These are phyloP conservation scores for Papiliotrema terrestris DNA, from an alignment of 1,284 basidiomycete species.

Conservation along the genomic window DNA sequence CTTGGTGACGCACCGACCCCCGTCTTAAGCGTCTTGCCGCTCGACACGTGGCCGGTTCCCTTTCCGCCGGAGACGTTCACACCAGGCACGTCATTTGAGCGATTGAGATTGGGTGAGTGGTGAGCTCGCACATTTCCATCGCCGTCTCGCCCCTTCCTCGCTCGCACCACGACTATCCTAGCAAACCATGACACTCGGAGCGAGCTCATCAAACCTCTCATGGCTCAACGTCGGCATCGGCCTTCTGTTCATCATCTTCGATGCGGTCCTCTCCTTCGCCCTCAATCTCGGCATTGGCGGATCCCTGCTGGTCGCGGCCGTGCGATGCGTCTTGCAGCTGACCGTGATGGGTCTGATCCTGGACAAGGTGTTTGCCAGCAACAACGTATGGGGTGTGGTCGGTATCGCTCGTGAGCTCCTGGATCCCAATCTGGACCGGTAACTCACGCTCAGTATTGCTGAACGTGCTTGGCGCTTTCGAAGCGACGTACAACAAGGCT, in stretches of 20 bases:
- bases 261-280: constrained; percentile 56
- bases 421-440: background rate
- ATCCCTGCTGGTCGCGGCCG: constrained; percentile 64
- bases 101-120: too few species aligned
- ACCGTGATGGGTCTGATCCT: constrained; percentile 66
- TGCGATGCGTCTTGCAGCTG: constrained; percentile 72
- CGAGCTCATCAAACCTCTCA: constrained; percentile 47
- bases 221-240: constrained; percentile 72
- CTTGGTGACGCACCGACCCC: too few species aligned
- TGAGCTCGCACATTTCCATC: too few species aligned
- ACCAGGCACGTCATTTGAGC: too few species aligned
- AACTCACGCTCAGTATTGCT: constrained; percentile 54
- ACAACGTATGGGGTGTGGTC: constrained; percentile 68
- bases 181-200: too few species aligned
- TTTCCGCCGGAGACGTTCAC: too few species aligned
- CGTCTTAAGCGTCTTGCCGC: too few species aligned
- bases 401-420: constrained; percentile 63
- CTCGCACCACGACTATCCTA: too few species aligned
- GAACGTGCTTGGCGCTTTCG: constrained; percentile 63
- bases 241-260: constrained; percentile 62
- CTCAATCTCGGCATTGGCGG: constrained; percentile 67
- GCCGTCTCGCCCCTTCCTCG: too few species aligned
- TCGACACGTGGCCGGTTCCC: too few species aligned
- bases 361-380: constrained; percentile 67
- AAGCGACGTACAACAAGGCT: constrained; percentile 64